Base-by-base conservation (phyloP, 2,329 filamentous ascomycete species). In the Nothopassalora personata region DNA sequence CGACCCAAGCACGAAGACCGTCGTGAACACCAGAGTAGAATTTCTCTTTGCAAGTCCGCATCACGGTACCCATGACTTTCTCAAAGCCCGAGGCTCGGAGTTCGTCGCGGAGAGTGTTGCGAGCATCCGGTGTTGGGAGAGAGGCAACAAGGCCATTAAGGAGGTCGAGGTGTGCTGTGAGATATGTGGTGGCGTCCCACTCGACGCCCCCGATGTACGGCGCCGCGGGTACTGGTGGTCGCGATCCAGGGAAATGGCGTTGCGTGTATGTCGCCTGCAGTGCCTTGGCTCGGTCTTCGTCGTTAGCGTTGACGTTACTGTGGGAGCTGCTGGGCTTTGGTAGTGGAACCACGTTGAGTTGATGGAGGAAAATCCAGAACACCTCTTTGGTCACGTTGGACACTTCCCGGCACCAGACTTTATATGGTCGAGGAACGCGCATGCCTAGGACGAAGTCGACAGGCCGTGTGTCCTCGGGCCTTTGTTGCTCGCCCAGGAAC, bases 281-380 rank as follows among this genome's bases (percentile, higher is more conserved):
- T 0, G 61, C 59, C 47, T 64, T 64, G 4, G 60, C 59, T 2
- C 64, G 56, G 15, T 70, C 68, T 11, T 45, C 61, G n/a, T 58
- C 51, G 19, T 59, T 52, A 9, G 53, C 69, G 6, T 50, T 28
- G 11, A 28, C n/a, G 9, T 54, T 70, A 62, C 57, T 76, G 66
- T 33, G 60, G 11, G 57, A 59, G 57, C 54, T 65, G 50, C 59
- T 47, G 43, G 66, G 27, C 61, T 69, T 62, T 1, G 86, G 83
- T 34, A 89, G 74, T 23, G 90, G 82, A 39, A 97, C 83, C 49
- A 97, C 87, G 68, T 97, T 97, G 59, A 96, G 80, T 67, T 96
- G 89, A 75, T 97, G 93, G 56, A 97, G 81, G 77, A 97, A 99
- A 72, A 97, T 97, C 93, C 93, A 99, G 73, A 99, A 99, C 30